phyloP scores from a whole-genome alignment of 2,329 filamentous ascomycete genomes.

The Xylaria multiplex region DNA sequence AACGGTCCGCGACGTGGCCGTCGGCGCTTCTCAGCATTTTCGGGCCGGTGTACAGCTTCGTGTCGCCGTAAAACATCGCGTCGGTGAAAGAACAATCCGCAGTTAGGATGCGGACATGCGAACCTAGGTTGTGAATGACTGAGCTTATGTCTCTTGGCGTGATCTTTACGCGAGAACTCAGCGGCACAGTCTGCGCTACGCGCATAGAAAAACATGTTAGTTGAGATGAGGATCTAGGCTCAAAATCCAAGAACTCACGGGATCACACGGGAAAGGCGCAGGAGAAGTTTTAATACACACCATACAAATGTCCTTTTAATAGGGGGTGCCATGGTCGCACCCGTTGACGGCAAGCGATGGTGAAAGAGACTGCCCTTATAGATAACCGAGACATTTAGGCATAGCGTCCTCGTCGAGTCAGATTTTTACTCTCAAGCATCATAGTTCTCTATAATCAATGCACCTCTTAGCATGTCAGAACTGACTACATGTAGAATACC shows the following conservation, averaged over 20 bases:
- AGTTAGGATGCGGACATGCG: constrained; percentile 17
- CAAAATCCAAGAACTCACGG: no score
- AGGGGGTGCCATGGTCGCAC: constrained; percentile 8
- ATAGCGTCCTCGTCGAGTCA: neutral
- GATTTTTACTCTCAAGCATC: neutral
- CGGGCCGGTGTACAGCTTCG: constrained; percentile 26
- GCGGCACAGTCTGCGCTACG: constrained; percentile 22
- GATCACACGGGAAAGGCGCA: no score
- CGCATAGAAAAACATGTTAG: no score
- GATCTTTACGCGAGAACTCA: constrained; percentile 31
- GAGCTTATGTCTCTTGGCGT: constrained; percentile 32
- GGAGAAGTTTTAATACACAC: no score
- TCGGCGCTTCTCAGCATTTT: constrained; percentile 28
- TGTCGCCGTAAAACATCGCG: constrained; percentile 25
- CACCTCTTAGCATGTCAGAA: neutral
- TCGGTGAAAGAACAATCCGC: constrained; percentile 30
- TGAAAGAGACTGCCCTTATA: neutral
- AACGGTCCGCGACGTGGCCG: constrained; percentile 28
- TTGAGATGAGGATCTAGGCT: no score
- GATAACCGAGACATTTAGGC: neutral
- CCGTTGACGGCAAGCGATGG: neutral
- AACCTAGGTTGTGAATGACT: constrained; percentile 26
- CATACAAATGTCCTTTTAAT: constrained; percentile 20
- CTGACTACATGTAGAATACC: no score
- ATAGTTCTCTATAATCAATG: neutral